phyloP scores from a whole-genome alignment of 1,139 yeast genomes.

The Suhomyces terraborum region DNA sequence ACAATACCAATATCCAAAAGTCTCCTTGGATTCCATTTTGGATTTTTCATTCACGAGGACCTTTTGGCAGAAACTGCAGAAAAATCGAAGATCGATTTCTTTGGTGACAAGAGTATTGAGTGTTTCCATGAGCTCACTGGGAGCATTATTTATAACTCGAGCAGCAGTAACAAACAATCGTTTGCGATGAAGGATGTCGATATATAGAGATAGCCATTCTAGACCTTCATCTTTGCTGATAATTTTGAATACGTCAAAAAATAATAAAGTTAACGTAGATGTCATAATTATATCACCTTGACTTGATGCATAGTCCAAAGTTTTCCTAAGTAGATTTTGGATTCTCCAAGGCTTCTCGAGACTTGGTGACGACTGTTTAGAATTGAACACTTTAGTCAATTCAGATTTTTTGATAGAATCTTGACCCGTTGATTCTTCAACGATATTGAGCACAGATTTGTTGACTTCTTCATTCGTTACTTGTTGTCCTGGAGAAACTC shows the following conservation, averaged over 20 bases:
- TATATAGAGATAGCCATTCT: slow-evolving; percentile 61
- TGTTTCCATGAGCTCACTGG: slow-evolving; percentile 35
- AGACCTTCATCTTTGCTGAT: slow-evolving; percentile 32
- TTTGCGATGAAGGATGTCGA: slow-evolving; percentile 56
- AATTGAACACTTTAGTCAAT: slow-evolving; percentile 34
- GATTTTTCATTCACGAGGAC: slow-evolving; percentile 65
- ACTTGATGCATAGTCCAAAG: slow-evolving; percentile 53
- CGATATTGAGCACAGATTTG: slow-evolving; percentile 15
- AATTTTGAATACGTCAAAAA: slow-evolving; percentile 40
- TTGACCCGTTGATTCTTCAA: slow-evolving; percentile 18
- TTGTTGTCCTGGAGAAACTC: slow-evolving; percentile 13
- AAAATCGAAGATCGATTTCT: slow-evolving; percentile 60
- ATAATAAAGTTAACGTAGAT: slow-evolving; percentile 59
- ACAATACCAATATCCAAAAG: slow-evolving; percentile 83
- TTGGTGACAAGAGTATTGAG: slow-evolving; percentile 51
- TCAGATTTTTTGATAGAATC: no score
- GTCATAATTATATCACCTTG: slow-evolving; percentile 71
- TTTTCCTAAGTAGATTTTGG: slow-evolving; percentile 37
- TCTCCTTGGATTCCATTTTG: slow-evolving; percentile 29
- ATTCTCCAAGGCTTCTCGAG: slow-evolving; percentile 35
- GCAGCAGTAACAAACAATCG: slow-evolving; percentile 61
- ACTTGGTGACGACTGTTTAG: slow-evolving; percentile 14
- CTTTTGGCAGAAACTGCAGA: slow-evolving; percentile 68
- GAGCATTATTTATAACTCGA: slow-evolving; percentile 53
- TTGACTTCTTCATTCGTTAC: slow-evolving; percentile 5